phyloP scores from a whole-genome alignment of 2,329 filamentous ascomycete species.

The Talaromyces piceae region DNA sequence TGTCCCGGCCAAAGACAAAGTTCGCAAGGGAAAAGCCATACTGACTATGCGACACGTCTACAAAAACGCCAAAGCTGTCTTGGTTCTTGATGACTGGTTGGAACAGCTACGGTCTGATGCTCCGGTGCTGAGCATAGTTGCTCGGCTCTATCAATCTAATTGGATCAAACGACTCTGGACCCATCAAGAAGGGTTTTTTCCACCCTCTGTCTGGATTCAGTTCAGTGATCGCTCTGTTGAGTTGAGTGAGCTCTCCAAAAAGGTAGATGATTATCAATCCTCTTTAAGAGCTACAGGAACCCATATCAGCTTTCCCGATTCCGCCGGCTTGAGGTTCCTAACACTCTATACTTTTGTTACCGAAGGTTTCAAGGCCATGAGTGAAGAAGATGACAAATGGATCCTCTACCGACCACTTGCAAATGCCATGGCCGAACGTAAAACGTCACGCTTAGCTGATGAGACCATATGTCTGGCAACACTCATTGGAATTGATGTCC shows the following conservation, averaged over 20 bases:
- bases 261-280: not conserved
- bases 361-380: not conserved
- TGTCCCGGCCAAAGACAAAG: conserved; percentile 10
- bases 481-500: conserved; percentile 5
- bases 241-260: not conserved
- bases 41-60: conserved; percentile 14
- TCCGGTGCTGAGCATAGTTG: conserved; percentile 9
- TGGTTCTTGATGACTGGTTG: conserved; percentile 16
- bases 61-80: conserved; percentile 9
- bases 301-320: not conserved
- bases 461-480: conserved; percentile 13
- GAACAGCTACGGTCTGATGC: conserved; percentile 8
- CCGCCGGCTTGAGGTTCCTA: not conserved
- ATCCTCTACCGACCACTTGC: conserved; percentile 8
- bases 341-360: not conserved
- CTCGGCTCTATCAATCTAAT: conserved; percentile 12
- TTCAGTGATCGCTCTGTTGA: conserved; percentile 8
- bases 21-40: conserved; percentile 7
- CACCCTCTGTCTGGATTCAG: conserved; percentile 10
- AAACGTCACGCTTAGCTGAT: conserved; percentile 11
- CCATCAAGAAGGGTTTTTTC: conserved; percentile 14
- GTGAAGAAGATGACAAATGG: conserved; percentile 4
- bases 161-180: conserved; percentile 15
- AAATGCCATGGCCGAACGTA: conserved; percentile 8
- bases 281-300: not conserved